Evolutionary conservation across 164 flowering plant genomes (phyloP).

Genomic region (Chimonanthus praecox): DNA sequence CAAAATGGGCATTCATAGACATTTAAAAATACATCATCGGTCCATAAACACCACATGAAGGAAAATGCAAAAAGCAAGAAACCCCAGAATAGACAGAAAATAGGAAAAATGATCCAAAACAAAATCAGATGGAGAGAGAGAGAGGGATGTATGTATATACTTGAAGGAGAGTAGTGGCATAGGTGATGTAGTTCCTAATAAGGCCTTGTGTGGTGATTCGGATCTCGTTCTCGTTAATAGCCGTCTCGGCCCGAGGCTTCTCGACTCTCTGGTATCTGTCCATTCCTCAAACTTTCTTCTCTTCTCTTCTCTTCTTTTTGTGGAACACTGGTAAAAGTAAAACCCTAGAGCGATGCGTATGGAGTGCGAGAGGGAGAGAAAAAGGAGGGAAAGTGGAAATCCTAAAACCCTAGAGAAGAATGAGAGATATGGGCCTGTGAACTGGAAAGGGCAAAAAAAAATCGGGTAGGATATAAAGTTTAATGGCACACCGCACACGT

Average conservation of each 20-base stretch:
- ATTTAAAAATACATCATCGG: background rate
- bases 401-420: no score
- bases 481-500: no score
- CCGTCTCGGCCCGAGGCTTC: constrained; percentile 49
- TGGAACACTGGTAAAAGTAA: background rate
- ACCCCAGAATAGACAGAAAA: background rate
- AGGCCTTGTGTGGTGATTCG: constrained; percentile 73
- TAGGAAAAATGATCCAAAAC: background rate
- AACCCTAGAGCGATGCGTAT: background rate
- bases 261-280: constrained; percentile 69
- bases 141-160: constrained; percentile 14
- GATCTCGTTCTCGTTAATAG: constrained; percentile 67
- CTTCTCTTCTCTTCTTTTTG: background rate
- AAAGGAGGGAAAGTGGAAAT: no score
- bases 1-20: background rate
- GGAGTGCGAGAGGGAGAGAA: no score
- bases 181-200: constrained; percentile 66
- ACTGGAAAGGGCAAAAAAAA: no score
- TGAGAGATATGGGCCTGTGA: no score
- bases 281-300: constrained; percentile 24
- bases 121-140: background rate
- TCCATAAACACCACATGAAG: background rate
- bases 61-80: background rate
- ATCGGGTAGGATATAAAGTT: no score
- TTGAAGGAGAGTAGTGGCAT: constrained; percentile 68